Evolutionary conservation across 1,284 basidiomycete species (phyloP).

Genomic region (Cryptococcus sp.): DNA sequence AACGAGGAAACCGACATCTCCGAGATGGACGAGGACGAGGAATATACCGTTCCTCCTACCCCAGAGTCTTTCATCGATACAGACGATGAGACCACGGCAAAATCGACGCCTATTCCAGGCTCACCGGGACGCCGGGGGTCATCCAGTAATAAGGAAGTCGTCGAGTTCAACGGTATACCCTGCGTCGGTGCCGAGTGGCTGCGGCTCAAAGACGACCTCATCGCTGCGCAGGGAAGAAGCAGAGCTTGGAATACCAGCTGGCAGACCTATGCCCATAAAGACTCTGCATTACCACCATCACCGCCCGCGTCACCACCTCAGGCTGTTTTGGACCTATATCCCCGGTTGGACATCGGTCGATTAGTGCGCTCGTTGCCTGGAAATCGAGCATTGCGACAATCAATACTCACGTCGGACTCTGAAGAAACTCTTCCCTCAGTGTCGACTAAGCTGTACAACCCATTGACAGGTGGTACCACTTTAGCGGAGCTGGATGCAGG

Average conservation of each 20-base stretch:
- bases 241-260: constrained; percentile 16
- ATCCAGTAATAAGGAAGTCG: not conserved
- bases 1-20: constrained; percentile 32
- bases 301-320: not conserved
- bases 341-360: too few species aligned
- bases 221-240: not conserved
- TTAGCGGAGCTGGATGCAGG: constrained; percentile 8
- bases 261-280: not conserved
- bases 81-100: constrained; percentile 10
- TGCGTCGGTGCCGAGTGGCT: constrained; percentile 41
- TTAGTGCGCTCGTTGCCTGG: too few species aligned
- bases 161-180: constrained; percentile 28
- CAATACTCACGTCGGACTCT: constrained; percentile 8
- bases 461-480: not conserved
- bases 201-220: constrained; percentile 15
- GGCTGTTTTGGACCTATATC: too few species aligned
- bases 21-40: constrained; percentile 33
- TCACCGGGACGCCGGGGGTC: not conserved
- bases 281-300: not conserved
- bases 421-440: not conserved
- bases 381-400: not conserved
- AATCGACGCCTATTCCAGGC: constrained; percentile 6
- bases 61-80: constrained; percentile 29
- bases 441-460: too few species aligned
- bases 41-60: constrained; percentile 44